A percentile compares a stretch with the other conserved stretches of the same genome.
Conservation (phyloP, 345 rosid genomes). For the Aurinia saxatilis region DNA sequence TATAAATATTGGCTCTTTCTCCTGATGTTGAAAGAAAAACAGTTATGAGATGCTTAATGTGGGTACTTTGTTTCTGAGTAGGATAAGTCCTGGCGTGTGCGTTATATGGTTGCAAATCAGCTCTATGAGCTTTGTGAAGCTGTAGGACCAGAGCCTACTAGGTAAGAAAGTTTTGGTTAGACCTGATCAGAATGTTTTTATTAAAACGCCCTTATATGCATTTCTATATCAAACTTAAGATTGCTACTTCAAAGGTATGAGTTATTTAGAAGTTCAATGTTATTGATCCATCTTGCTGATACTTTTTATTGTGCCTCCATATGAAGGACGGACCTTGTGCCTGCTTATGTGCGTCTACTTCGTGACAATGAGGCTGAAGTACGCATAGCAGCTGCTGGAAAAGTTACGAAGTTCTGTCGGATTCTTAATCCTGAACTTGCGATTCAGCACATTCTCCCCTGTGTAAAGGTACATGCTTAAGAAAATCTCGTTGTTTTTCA, state of each 20-base stretch:
- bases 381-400: slow-evolving; percentile 96
- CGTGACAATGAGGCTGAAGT: slow-evolving; percentile 99
- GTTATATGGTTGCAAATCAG: slow-evolving; percentile 97
- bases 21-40: background rate
- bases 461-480: slow-evolving; percentile 62
- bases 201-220: background rate
- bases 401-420: slow-evolving; percentile 91
- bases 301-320: background rate
- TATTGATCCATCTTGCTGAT: background rate
- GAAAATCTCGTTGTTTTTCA: background rate
- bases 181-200: background rate
- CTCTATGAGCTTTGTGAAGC: slow-evolving; percentile 96
- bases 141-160: slow-evolving; percentile 90
- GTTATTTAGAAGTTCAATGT: background rate
- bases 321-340: slow-evolving; percentile 71
- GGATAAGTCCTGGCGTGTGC: slow-evolving; percentile 99
- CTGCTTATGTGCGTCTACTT: slow-evolving; percentile 90
- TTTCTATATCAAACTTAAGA: background rate
- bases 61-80: slow-evolving; percentile 19
- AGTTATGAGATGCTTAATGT: slow-evolving; percentile 26
- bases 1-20: background rate
- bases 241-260: background rate
- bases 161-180: slow-evolving; percentile 34
- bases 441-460: slow-evolving; percentile 82
- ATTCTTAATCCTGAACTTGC: slow-evolving; percentile 87